phyloP scores from a whole-genome alignment of 1,284 basidiomycete genomes.

The Fereydounia khargensis region DNA sequence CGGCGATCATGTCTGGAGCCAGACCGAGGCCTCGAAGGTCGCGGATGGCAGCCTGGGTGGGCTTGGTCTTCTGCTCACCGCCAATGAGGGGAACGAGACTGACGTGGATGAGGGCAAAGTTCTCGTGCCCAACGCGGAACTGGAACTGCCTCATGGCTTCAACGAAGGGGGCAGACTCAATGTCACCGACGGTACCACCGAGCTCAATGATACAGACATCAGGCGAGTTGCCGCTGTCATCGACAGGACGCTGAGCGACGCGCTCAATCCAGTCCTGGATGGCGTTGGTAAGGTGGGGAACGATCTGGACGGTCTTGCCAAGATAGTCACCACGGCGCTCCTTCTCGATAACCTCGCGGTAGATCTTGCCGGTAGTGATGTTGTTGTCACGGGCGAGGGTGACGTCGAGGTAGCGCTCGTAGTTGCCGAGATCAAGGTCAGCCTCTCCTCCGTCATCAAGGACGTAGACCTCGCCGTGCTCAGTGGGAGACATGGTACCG shows the following conservation, averaged over 20 bases:
- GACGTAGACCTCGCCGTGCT: constrained; percentile 98
- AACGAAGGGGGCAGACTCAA: constrained; percentile 93
- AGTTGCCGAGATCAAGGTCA: constrained; percentile 96
- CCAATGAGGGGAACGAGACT: constrained; percentile 97
- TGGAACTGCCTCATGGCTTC: constrained; percentile 99
- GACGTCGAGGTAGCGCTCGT: constrained; percentile 94
- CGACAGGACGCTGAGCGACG: constrained; percentile 88
- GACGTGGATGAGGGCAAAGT: constrained; percentile 96
- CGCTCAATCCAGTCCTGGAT: constrained; percentile 99
- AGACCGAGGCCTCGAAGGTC: constrained; percentile 90
- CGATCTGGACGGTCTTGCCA: constrained; percentile 96
- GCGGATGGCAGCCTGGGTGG: constrained; percentile 94
- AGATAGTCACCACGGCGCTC: constrained; percentile 97
- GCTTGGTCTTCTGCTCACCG: constrained; percentile 98
- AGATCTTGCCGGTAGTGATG: constrained; percentile 97
- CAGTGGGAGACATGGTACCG: constrained; percentile 96
- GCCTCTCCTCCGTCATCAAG: constrained; percentile 98
- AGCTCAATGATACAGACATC: constrained; percentile 97
- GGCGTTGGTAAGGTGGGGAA: constrained; percentile 92
- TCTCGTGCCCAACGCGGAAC: constrained; percentile 93
- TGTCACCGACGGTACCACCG: constrained; percentile 92
- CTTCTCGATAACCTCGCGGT: constrained; percentile 92
- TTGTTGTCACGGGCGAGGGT: constrained; percentile 94
- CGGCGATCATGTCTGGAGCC: constrained; percentile 92
- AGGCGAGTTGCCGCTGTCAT: constrained; percentile 87